Percentiles rank a stretch among this genome's conserved stretches.
These are phyloP conservation scores for Epichloe baconii DNA, from an alignment of 2,329 filamentous ascomycete species.

Conservation along the genomic window DNA sequence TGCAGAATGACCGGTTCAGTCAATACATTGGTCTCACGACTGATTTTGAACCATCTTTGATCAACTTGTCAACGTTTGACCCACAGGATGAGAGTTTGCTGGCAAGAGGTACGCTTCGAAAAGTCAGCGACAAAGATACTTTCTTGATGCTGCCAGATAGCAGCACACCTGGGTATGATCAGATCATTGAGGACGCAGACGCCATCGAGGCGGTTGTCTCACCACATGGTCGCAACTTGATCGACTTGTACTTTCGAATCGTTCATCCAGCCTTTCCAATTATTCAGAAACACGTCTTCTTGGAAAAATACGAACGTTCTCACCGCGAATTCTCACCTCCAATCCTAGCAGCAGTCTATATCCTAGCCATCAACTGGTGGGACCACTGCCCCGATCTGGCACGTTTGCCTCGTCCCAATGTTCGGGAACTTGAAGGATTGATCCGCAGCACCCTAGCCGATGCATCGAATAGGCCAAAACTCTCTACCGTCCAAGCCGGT, in stretches of 20 bases:
- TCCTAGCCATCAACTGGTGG: constrained; percentile 83
- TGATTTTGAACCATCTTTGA: constrained; percentile 71
- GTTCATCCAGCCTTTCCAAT: constrained; percentile 76
- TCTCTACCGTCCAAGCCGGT: constrained; percentile 68
- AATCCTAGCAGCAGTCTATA: constrained; percentile 67
- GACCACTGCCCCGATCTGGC: constrained; percentile 57
- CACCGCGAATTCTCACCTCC: constrained; percentile 64
- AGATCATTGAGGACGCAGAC: constrained; percentile 53
- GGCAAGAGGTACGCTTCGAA: constrained; percentile 54
- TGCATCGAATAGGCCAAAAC: constrained; percentile 69
- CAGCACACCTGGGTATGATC: constrained; percentile 57
- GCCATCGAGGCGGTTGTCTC: constrained; percentile 64
- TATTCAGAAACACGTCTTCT: constrained; percentile 66
- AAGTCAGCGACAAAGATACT: constrained; percentile 64
- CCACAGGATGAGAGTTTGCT: constrained; percentile 68
- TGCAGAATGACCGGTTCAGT: constrained; percentile 67
- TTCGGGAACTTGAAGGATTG: constrained; percentile 59
- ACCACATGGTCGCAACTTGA: constrained; percentile 61
- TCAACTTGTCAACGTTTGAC: constrained; percentile 69
- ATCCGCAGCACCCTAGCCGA: constrained; percentile 61
- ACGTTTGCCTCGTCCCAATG: constrained; percentile 53
- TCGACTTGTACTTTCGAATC: constrained; percentile 70
- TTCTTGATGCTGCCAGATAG: constrained; percentile 70
- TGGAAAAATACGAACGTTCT: constrained; percentile 63
- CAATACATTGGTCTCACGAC: constrained; percentile 76